Base-by-base conservation (phyloP, 495 filamentous ascomycete genomes). In the Trichoderma erinaceum region DNA sequence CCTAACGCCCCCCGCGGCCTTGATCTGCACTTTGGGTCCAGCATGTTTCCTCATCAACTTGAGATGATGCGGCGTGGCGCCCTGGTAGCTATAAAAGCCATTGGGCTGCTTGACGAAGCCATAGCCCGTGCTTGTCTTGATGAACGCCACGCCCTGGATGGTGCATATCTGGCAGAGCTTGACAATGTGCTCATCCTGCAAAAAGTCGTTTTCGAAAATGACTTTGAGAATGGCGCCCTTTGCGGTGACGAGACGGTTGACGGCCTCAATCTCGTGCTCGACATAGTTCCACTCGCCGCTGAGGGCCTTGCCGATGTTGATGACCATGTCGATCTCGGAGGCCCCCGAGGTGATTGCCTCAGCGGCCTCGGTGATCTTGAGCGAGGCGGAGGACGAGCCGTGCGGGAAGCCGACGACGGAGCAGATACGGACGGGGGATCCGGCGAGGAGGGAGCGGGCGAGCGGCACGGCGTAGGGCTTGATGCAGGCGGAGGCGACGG, bases 381-480 rank as follows among this genome's bases (percentile, higher is more conserved):
- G 81, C 43, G 76, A 71, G 1, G 81, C 84, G 7, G 83, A 85
- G 68, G 79, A 82, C 71, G 83, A 86, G 10, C 85, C 85, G 72
- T 85, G 81, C 0, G 86, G 85, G 69, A 88, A 88, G 27, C 84
- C 83, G 73, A 86, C 81, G 52, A 87, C 85, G 25, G 83, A 78
- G 70, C 84, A 87, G 46, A 87, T 72, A 6, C 74, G 67, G 15
- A 86, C 86, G 35, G 76, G 75, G n/a, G 76, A 77, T 23, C 78
- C 82, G 35, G 74, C 78, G 3, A 87, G 81, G 7, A 76, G 73
- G 15, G 76, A 65, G 27, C 76, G 77, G 21, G 85, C 85, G 16
- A 81, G 77, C 4, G 81, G 75, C 50, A 87, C 81, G 56, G 71
- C 74, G 70, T 86, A 87, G 0, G 84, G 84, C 65, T 86, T 87